Percentiles rank a stretch among this genome's conserved stretches.
These are phyloP conservation scores for Aspergillus clavatus DNA, from an alignment of 2,329 filamentous ascomycete species.

Conservation along the genomic window DNA sequence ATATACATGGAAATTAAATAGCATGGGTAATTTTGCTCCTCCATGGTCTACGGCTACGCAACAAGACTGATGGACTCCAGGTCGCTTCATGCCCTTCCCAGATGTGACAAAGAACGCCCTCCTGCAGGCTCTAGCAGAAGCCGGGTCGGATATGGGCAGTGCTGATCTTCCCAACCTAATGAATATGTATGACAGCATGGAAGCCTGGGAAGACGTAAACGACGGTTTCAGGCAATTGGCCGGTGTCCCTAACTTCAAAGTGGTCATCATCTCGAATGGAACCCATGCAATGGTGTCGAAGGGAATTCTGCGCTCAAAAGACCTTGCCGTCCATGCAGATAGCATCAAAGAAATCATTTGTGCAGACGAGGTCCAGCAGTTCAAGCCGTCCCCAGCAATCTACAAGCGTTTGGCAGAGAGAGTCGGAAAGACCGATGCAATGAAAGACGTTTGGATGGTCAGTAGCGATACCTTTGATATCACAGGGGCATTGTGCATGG, in stretches of 20 bases:
- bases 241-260: conserved; percentile 40
- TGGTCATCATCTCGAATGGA: conserved; percentile 68
- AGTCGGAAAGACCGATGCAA: conserved; percentile 44
- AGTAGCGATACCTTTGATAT: conserved; percentile 71
- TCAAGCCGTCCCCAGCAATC: conserved; percentile 60
- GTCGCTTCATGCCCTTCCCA: conserved; percentile 57
- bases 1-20: conserved; percentile 71
- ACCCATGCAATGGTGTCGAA: conserved; percentile 58
- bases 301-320: conserved; percentile 55
- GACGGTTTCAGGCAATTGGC: conserved; percentile 49
- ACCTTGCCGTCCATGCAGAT: conserved; percentile 46
- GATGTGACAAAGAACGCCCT: conserved; percentile 61
- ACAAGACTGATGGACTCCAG: conserved; percentile 41
- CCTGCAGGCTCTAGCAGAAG: conserved; percentile 59
- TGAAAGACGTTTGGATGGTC: conserved; percentile 60
- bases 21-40: conserved; percentile 69
- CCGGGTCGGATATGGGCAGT: conserved; percentile 43
- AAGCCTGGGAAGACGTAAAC: conserved; percentile 60
- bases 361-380: conserved; percentile 56
- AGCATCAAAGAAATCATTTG: conserved; percentile 56
- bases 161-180: conserved; percentile 51
- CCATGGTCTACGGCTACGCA: too few species aligned
- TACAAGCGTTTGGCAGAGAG: conserved; percentile 57
- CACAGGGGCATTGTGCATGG: conserved; percentile 57
- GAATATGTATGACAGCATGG: conserved; percentile 60